phyloP scores from a whole-genome alignment of 345 rosid species.

The Melastoma malabathricum region DNA sequence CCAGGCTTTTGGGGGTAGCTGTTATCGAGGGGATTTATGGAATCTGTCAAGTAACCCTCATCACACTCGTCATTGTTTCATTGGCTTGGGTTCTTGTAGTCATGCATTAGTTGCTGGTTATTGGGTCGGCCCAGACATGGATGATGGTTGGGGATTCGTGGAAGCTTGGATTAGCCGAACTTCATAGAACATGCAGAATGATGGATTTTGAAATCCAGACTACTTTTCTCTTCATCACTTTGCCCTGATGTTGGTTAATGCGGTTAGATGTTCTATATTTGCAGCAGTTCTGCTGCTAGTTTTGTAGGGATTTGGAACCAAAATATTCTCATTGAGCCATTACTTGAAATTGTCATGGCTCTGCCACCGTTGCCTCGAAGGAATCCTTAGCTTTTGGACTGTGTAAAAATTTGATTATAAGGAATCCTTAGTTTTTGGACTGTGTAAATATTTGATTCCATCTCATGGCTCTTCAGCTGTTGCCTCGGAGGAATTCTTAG shows the following conservation, averaged over 20 bases:
- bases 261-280: too few relatives aligned
- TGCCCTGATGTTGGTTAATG: not conserved
- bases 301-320: too few relatives aligned
- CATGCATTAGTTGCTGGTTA: constrained; percentile 28
- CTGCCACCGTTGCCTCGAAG: too few relatives aligned
- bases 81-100: constrained; percentile 19
- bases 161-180: constrained; percentile 34
- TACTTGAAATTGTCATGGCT: too few relatives aligned
- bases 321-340: too few relatives aligned
- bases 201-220: not conserved
- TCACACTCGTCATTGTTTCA: constrained; percentile 19
- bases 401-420: too few relatives aligned
- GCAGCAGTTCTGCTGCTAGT: too few relatives aligned
- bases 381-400: too few relatives aligned
- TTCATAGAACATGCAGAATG: constrained; percentile 10
- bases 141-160: constrained; percentile 67
- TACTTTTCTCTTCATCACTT: not conserved
- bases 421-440: too few relatives aligned
- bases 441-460: too few relatives aligned
- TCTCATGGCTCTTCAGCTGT: too few relatives aligned
- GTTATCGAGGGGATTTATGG: constrained; percentile 10
- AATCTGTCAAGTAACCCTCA: constrained; percentile 10
- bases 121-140: constrained; percentile 66
- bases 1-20: constrained; percentile 8
- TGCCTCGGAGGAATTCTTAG: too few relatives aligned